Percentiles rank a stretch among this genome's conserved stretches.
Conservation (phyloP, 768 basidiomycete genomes). For the Candolleomyces aberdarensis region DNA sequence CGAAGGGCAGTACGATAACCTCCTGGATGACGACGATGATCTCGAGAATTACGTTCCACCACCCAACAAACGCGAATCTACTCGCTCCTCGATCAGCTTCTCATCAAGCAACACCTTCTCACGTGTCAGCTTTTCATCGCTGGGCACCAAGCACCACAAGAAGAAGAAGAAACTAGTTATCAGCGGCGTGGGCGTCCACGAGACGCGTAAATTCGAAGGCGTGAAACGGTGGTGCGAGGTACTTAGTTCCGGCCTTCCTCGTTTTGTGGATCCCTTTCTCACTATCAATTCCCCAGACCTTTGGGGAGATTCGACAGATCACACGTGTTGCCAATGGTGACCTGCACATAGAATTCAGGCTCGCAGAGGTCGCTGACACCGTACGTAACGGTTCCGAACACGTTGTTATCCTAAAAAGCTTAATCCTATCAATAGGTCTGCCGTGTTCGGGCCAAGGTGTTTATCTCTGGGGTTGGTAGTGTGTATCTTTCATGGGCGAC, state of each 20-base stretch:
- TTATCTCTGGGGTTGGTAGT: conserved; percentile 73
- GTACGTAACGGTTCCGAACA: conserved; percentile 36
- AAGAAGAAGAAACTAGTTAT: conserved; percentile 67
- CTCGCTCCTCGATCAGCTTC: conserved; percentile 12
- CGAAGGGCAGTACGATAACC: conserved; percentile 13
- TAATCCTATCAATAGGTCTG: conserved; percentile 51
- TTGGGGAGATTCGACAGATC: conserved; percentile 75
- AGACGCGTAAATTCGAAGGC: conserved; percentile 61
- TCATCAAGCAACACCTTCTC: conserved; percentile 17
- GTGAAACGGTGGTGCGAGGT: conserved; percentile 79
- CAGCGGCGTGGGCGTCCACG: conserved; percentile 62
- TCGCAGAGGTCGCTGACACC: conserved; percentile 76
- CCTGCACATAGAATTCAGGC: conserved; percentile 71
- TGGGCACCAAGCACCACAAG: conserved; percentile 33
- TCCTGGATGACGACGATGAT: conserved; percentile 27
- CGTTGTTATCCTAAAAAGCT: conserved; percentile 2
- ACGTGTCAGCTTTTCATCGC: conserved; percentile 16
- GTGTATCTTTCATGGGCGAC: conserved; percentile 74
- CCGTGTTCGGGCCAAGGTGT: conserved; percentile 71
- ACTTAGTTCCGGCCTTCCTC: conserved; percentile 14
- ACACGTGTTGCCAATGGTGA: conserved; percentile 74
- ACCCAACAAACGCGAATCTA: conserved; percentile 16
- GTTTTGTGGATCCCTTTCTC: neutral
- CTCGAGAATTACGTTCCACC: conserved; percentile 17
- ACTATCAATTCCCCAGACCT: conserved; percentile 40